phyloP scores from a whole-genome alignment of 345 rosid species.

The Gossypium mustelinum region DNA sequence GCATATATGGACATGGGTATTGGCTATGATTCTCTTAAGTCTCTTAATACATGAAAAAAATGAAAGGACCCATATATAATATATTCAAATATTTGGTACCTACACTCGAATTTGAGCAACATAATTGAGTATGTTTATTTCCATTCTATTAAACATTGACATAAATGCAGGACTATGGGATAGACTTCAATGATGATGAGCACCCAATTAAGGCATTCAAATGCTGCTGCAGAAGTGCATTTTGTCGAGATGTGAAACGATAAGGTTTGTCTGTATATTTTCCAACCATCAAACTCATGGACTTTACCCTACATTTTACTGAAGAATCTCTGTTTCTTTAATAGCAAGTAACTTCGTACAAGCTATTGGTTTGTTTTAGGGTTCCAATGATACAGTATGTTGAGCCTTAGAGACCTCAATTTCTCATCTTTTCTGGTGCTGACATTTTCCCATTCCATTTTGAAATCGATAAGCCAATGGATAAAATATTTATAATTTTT shows the following conservation, averaged over 20 bases:
- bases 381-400: background rate
- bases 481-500: too few relatives aligned
- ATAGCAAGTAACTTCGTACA: background rate
- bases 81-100: background rate
- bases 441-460: background rate
- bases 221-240: slow-evolving; percentile 63
- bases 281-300: background rate
- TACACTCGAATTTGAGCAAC: background rate
- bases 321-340: background rate
- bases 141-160: background rate
- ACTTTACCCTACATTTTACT: background rate
- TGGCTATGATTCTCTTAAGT: background rate
- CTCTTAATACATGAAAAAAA: background rate
- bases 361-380: background rate
- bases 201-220: slow-evolving; percentile 78
- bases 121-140: background rate
- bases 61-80: background rate
- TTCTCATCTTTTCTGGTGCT: too few relatives aligned
- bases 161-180: slow-evolving; percentile 66
- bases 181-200: slow-evolving; percentile 57
- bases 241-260: slow-evolving; percentile 49
- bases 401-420: background rate
- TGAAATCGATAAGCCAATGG: background rate
- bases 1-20: background rate
- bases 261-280: slow-evolving; percentile 23